phyloP scores from a whole-genome alignment of 306 rosid genomes.

The Morella rubra region DNA sequence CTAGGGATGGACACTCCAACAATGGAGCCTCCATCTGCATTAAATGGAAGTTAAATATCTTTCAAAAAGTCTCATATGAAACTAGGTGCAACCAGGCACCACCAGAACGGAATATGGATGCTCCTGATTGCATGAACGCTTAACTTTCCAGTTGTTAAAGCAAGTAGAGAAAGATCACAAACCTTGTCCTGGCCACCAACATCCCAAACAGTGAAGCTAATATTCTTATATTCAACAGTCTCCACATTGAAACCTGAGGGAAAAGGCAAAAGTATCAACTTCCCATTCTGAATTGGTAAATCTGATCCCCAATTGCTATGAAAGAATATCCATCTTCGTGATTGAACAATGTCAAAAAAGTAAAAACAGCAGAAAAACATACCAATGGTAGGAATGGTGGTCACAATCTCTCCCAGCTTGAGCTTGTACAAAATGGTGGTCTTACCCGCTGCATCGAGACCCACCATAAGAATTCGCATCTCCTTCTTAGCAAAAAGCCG shows the following conservation, averaged over 20 bases:
- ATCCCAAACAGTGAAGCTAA: slow-evolving; percentile 79
- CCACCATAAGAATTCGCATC: slow-evolving; percentile 57
- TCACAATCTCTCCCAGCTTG: slow-evolving; percentile 69
- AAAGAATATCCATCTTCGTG: not conserved
- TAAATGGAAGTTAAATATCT: not conserved
- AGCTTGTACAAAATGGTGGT: slow-evolving; percentile 76
- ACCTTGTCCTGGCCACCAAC: slow-evolving; percentile 85
- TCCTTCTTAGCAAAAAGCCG: slow-evolving; percentile 76
- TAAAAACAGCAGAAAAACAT: slow-evolving; percentile 10
- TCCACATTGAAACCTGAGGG: slow-evolving; percentile 64
- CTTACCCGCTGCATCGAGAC: slow-evolving; percentile 65
- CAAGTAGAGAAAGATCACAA: slow-evolving; percentile 6
- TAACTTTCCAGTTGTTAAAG: not conserved
- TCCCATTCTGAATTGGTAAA: slow-evolving; percentile 3
- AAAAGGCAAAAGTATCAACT: slow-evolving; percentile 13
- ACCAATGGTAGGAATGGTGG: slow-evolving; percentile 81
- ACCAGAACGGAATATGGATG: not conserved
- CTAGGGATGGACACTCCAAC: not conserved
- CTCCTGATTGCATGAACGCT: not conserved
- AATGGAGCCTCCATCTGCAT: not conserved
- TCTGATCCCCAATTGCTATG: not conserved
- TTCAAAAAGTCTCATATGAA: not conserved
- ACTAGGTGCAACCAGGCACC: not conserved
- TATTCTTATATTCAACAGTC: slow-evolving; percentile 76
- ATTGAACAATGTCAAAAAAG: not conserved